Base-by-base conservation (phyloP, 2,329 filamentous ascomycete genomes). In the Claviceps paspali region DNA sequence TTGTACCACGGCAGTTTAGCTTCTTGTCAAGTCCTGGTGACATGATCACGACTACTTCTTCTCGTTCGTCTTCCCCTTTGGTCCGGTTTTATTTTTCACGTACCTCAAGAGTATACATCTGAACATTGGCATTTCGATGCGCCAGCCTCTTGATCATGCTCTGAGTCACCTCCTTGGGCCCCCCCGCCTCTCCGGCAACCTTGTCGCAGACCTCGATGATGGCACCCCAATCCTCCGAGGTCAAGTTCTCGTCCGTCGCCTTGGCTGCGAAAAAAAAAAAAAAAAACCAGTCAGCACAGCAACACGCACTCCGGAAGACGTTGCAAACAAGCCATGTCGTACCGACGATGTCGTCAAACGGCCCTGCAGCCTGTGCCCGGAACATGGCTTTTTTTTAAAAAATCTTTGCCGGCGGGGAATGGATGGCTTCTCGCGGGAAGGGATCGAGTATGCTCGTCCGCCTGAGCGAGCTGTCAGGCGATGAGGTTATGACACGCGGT, bases 171-270 rank as follows among this genome's bases (percentile, higher is more conserved):
- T 92, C 82, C 64, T 88, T 88, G 47, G 82, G 71, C 19, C 71
- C 72, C 47, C 70, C 73, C 38, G 55, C 47, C 43, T 76, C 70
- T 48, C 57, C 57, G 15, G 62, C 54, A 29, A 74, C 71, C 45
- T 72, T 72, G 55, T 76, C 72, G 61, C 71, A 76, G 36, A 76
- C 68, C 52, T 75, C 70, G 55, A 76, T 70, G 50, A 76, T 76
- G 51, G 70, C 70, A 33, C 65, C 69, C 74, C 74, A 79, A 55
- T 79, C 74, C 54, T 92, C 74, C 22, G 79, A 82, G 17, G 87
- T 96, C 50, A 96, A 73, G 61, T 95, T 98, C 70, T 98, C 91
- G 62, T 98, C 91, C 39, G 91, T 98, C 54, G 91, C 87, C 65
- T 75, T 76, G 60, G 65, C 72, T 76, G 44, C 38, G 29, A n/a